Evolutionary conservation across 2,329 filamentous ascomycete genomes (phyloP), one percentile per base, ranked within the genome.

Genomic region (Pseudogymnoascus sp.): DNA sequence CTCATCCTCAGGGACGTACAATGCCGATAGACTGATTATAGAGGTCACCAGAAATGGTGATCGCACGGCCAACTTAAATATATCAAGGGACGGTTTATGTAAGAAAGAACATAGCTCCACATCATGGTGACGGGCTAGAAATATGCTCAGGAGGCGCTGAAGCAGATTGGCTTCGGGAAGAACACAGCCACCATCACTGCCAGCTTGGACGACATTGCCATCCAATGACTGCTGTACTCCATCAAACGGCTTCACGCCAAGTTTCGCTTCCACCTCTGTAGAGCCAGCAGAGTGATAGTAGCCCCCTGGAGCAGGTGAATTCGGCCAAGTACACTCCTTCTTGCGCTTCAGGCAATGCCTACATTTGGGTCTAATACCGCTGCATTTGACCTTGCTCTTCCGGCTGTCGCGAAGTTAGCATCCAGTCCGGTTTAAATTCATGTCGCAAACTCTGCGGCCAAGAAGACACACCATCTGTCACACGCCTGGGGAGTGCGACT

Each of bases 401-500:
- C 62, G 62, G 31, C 62, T 63, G 12, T 9, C 25, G 7, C n/a
- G 6, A 10, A 52, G 59, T 60, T n/a, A 31, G 59, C 3, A 60
- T 15, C 29, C 7, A 18, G 5, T 1, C 55, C n/a, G 21, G 21
- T 29, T 5, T 29, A 7, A 25, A 2, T 4, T 25, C n/a, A 9
- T 12, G 25, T n/a, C 5, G 7, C 10, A 59, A 13, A 18, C 13
- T 13, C 10, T 5, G 2, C n/a, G 12, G 13, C 58, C n/a, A 9
- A 52, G 36, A 39, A 60, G 4, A 45, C 60, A 59, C 37, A 59
- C 62, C 62, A 63, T 63, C 62, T 58, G 12, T 63, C 62, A 31
- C 62, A 63, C 15, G 60, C 62, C 27, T 63, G 62, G 4, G 62
- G 62, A 42, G 62, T 63, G 12, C 62, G 62, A 21, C 40, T 15